Conservation (phyloP, 192 early-diverging fungal species). For the Backusella macrospora region DNA sequence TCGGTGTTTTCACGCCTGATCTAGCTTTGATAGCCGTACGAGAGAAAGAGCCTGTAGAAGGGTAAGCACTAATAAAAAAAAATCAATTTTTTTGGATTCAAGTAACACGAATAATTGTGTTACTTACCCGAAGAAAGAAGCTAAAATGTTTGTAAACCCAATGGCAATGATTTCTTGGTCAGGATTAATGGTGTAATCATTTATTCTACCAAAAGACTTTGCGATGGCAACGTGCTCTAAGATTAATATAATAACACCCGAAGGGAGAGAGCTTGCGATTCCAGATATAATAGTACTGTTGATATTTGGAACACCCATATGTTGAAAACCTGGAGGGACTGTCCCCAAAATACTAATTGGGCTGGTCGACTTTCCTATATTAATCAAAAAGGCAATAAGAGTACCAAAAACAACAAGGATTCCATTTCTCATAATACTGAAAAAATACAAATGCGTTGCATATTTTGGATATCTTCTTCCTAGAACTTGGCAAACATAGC, state of each 20-base stretch:
- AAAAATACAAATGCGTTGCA: conserved; percentile 59
- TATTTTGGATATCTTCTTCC: conserved; percentile 52
- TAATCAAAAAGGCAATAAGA: conserved; percentile 67
- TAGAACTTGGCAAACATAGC: conserved; percentile 41
- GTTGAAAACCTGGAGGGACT: conserved; percentile 80
- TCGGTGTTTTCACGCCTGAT: conserved; percentile 84
- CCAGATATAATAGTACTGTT: conserved; percentile 53
- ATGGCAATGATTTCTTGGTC: conserved; percentile 94
- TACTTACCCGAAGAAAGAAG: conserved; percentile 76
- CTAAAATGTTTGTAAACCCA: conserved; percentile 83
- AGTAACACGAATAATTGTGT: background rate
- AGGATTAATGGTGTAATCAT: conserved; percentile 78
- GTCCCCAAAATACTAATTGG: conserved; percentile 72
- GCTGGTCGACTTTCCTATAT: conserved; percentile 49
- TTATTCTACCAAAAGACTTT: conserved; percentile 87
- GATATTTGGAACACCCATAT: conserved; percentile 59
- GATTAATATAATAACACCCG: conserved; percentile 76
- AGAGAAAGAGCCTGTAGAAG: conserved; percentile 94
- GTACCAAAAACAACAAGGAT: conserved; percentile 80
- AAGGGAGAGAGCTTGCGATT: conserved; percentile 62
- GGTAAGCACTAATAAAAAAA: conserved; percentile 58
- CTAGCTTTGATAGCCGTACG: conserved; percentile 91
- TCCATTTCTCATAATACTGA: conserved; percentile 74
- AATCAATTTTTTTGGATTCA: background rate
- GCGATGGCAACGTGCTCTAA: conserved; percentile 92